Conservation (phyloP, 805 yeast species). For the Komagataella kurtzmanii region DNA sequence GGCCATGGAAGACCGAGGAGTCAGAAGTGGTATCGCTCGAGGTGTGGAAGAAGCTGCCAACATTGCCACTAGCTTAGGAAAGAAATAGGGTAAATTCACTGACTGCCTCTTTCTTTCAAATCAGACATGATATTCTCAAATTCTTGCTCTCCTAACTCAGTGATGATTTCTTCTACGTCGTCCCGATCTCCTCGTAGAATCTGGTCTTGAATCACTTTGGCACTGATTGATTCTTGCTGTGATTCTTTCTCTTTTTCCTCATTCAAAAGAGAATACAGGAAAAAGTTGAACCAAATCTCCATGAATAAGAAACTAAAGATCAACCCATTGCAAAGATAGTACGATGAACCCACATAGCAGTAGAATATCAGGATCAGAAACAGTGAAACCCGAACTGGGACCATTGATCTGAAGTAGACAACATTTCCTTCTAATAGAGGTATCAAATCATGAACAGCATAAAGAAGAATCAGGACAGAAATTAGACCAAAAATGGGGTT, state of each 20-base stretch:
- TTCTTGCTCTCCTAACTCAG: slow-evolving; percentile 14
- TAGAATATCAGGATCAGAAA: slow-evolving; percentile 36
- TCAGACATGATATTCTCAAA: slow-evolving; percentile 17
- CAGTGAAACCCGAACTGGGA: slow-evolving; percentile 40
- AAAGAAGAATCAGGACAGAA: slow-evolving; percentile 27
- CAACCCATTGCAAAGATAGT: slow-evolving; percentile 43
- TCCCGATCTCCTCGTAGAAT: slow-evolving; percentile 15
- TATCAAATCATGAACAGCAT: slow-evolving; percentile 39
- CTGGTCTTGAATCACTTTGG: slow-evolving; percentile 9
- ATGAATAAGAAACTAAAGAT: slow-evolving; percentile 45
- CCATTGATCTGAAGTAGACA: slow-evolving; percentile 41
- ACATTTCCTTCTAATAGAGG: slow-evolving; percentile 35
- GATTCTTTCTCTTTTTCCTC: slow-evolving; percentile 41
- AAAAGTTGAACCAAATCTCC: slow-evolving; percentile 60
- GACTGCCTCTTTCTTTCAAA: slow-evolving; percentile 6
- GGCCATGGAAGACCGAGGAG: slow-evolving; percentile 84
- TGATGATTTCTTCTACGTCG: slow-evolving; percentile 9
- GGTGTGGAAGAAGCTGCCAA: slow-evolving; percentile 90
- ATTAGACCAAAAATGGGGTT: slow-evolving; percentile 30
- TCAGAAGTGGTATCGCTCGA: slow-evolving; percentile 75
- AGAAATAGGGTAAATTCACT: slow-evolving; percentile 11
- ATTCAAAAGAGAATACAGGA: slow-evolving; percentile 45
- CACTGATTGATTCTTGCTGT: slow-evolving; percentile 1
- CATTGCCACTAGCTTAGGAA: slow-evolving; percentile 51
- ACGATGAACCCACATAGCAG: slow-evolving; percentile 30